Base-by-base conservation (phyloP, 1,284 basidiomycete genomes). In the Veloboletus limbatus region DNA sequence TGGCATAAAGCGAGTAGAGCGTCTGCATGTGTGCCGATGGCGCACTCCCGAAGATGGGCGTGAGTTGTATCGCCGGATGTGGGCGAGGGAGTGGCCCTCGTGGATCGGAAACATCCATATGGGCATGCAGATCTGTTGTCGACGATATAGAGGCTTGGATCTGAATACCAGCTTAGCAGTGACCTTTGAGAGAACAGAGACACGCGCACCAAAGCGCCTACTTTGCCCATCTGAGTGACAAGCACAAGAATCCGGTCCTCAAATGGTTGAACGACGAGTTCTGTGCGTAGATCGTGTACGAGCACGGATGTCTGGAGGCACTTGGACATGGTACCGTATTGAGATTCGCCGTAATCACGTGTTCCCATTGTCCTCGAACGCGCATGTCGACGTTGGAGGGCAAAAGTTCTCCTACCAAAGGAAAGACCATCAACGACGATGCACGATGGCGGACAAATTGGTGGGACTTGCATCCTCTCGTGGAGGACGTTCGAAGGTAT, bases 211-310 rank as follows among this genome's bases (percentile, higher is more conserved):
- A 97, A 62, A 60, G 78, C 85, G 45, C 92, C 93, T 11, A 95
- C 82, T 78, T 92, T 93, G 24, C 88, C 89, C 43, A 89, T 58
- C 67, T 96, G 94, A 2, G 92, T 92, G 42, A 97, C 74, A 22
- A 95, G 71, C 16, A 96, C 81, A 17, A 97, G 69, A 8, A 83
- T 71, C 30, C 90, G 77, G 68, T 97, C 93, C 41, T 79, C 78
- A 62, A 82, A 96, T 1, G 72, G 70, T 58, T 95, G 90, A 2
- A 95, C 64, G 25, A 93, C 53, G 13, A 95, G 69, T 49, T 94
- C 85, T 1, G 91, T 96, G 6, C 66, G 66, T 16, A 74, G 63
- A 13, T 79, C 87, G 40, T 78, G 66, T 9, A 93, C 60, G 0
- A 62, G 47, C 57, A 76, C 65, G 37, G 75, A 58, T 51, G 73